Percentiles rank a stretch among this genome's conserved stretches.
Evolutionary conservation across 768 basidiomycete genomes (phyloP).

Genomic region (Leccinum subgranulosum): DNA sequence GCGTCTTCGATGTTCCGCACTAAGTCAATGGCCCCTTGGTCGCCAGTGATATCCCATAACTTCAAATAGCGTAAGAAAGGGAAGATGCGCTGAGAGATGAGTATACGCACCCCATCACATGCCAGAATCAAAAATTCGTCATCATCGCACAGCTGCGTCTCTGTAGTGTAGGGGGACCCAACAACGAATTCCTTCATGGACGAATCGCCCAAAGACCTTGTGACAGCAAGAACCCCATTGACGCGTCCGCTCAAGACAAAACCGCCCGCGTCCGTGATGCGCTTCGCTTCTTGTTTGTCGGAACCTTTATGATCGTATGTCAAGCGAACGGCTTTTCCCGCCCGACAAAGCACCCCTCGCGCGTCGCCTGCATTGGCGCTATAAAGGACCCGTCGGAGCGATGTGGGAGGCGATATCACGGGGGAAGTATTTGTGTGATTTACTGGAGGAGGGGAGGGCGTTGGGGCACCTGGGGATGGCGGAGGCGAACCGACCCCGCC

Average conservation of each 20-base stretch:
- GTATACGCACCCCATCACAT: conserved; percentile 87
- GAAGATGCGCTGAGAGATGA: not conserved
- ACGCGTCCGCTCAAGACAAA: conserved; percentile 99
- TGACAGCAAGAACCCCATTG: conserved; percentile 96
- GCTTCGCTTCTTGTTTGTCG: conserved; percentile 95
- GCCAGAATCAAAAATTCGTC: conserved; percentile 96
- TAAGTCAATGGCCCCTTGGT: conserved; percentile 88
- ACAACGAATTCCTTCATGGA: conserved; percentile 99
- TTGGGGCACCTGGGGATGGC: conserved; percentile 8
- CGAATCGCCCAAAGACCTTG: conserved; percentile 91
- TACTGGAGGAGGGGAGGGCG: conserved; percentile 17
- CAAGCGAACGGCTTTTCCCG: conserved; percentile 85
- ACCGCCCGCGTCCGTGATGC: conserved; percentile 96
- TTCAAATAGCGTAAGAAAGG: conserved; percentile 31
- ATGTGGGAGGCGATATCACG: conserved; percentile 43
- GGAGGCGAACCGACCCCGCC: conserved; percentile 26
- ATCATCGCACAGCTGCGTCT: conserved; percentile 83
- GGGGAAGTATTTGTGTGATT: conserved; percentile 30
- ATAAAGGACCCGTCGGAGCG: conserved; percentile 77
- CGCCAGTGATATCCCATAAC: conserved; percentile 96
- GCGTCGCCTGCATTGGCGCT: conserved; percentile 98
- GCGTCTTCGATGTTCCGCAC: conserved; percentile 71
- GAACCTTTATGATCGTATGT: conserved; percentile 99
- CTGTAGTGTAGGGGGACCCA: conserved; percentile 97
- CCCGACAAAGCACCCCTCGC: conserved; percentile 87